Evolutionary conservation across 352 stramenopile genomes (phyloP), one percentile per base, ranked within the genome.

Genomic region (Pythium rishiriense): DNA sequence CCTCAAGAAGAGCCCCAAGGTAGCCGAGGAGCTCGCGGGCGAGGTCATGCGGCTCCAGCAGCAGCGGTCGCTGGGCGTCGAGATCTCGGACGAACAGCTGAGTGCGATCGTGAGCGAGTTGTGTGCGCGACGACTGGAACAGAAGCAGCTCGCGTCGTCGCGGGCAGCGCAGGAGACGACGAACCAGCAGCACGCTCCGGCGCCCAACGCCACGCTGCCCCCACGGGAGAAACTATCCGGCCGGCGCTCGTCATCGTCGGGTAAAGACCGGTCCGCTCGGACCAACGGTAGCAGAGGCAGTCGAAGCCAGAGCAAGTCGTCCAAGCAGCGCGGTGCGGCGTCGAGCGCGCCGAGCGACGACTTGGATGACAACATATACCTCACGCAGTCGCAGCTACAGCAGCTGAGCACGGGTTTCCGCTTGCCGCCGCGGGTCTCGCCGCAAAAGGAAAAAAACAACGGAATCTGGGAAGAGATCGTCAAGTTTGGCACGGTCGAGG

Each of bases 401-500:
- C 85, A 93, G 55, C 74, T 79, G 33, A 88, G 81, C 46, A 71
- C 79, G 28, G 85, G 83, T 25, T 93, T 93, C 58, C 70, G 66
- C 0, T 43, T 92, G 57, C 81, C 83, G 31, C 79, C 81, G 22
- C 79, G 72, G 21, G 78, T 72, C 17, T 91, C 81, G 12, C 81
- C 83, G 2, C 88, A 90, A 61, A 91, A 91, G 58, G 78, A 89
- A n/a, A 85, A 87, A 12, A 76, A 74, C 64, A 87, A 84, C 54
- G 79, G 82, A 28, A 92, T 94, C 42, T 94, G 85, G 85, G 83
- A 92, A 50, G 78, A 92, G 55, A 91, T 94, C 53, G 85, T 90
- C 58, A 85, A 92, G 73, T 92, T 85, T 59, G 78, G 76, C 48
- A 87, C 78, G 5, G 55, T 91, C 5, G 82, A 91, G 55, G 85